phyloP scores from a whole-genome alignment of 495 filamentous ascomycete species.

The Penicillium subrubescens region DNA sequence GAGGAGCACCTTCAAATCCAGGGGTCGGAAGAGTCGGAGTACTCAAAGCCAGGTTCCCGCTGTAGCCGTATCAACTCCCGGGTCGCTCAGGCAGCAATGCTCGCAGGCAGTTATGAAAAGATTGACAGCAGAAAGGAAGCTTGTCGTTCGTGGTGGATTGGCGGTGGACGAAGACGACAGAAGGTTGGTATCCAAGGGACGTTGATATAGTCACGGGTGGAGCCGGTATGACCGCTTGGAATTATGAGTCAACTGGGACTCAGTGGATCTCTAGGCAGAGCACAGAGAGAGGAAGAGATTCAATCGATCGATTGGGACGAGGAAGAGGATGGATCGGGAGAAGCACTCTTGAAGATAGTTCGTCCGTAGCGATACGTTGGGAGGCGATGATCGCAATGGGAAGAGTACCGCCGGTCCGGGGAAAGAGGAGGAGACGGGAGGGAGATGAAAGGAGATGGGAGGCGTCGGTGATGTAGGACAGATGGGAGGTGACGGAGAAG shows the following conservation, averaged over 20 bases:
- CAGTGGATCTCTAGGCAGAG: background rate
- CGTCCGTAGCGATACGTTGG: slow-evolving; percentile 14
- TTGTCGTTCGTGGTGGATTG: slow-evolving; percentile 12
- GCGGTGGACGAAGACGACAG: slow-evolving; percentile 11
- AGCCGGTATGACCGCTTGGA: background rate
- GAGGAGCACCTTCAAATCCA: slow-evolving; percentile 41
- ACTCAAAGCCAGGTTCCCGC: slow-evolving; percentile 44
- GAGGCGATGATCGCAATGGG: slow-evolving; percentile 15
- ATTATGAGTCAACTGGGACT: slow-evolving; percentile 5
- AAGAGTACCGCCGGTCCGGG: slow-evolving; percentile 11
- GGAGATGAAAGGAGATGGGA: slow-evolving; percentile 18
- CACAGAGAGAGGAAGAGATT: background rate
- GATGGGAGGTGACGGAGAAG: slow-evolving; percentile 31
- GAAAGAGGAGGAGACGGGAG: slow-evolving; percentile 11
- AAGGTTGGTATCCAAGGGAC: slow-evolving; percentile 7
- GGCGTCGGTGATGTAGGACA: slow-evolving; percentile 17
- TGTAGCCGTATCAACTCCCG: slow-evolving; percentile 32
- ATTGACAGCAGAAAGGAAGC: slow-evolving; percentile 9
- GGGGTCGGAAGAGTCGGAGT: slow-evolving; percentile 38
- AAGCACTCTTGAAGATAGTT: slow-evolving; percentile 6
- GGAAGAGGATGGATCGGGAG: background rate
- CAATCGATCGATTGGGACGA: background rate
- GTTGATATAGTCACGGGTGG: slow-evolving; percentile 4
- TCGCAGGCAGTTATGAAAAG: slow-evolving; percentile 22
- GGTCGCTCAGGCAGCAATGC: slow-evolving; percentile 27